These are phyloP conservation scores for Benincasa hispida DNA, from an alignment of 306 rosid species.

Conservation along the genomic window DNA sequence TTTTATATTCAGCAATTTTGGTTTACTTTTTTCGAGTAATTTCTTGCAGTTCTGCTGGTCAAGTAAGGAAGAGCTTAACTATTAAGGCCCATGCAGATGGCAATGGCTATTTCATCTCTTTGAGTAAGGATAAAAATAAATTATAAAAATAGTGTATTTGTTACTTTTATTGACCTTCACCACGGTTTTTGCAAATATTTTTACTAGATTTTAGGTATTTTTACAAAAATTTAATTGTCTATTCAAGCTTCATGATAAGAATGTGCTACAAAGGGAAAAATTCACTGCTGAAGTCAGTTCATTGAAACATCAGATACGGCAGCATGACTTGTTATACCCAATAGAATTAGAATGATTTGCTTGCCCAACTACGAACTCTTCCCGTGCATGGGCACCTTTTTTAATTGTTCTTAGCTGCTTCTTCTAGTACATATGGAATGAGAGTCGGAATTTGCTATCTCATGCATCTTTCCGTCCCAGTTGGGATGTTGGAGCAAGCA, in stretches of 20 bases:
- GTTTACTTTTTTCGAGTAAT: slow-evolving; percentile 11
- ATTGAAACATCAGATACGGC: no score
- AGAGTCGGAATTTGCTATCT: background rate
- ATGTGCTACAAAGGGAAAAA: no score
- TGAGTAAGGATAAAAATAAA: slow-evolving; percentile 43
- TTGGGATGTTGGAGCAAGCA: background rate
- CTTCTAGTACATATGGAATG: background rate
- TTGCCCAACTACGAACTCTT: no score
- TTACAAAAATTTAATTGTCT: background rate
- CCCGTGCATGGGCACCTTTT: no score
- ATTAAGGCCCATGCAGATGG: slow-evolving; percentile 56
- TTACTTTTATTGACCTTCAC: background rate
- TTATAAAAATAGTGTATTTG: background rate
- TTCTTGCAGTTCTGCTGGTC: slow-evolving; percentile 80
- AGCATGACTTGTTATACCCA: no score
- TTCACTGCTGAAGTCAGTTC: no score
- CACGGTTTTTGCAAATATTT: background rate
- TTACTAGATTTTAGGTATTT: background rate
- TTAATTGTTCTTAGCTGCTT: no score
- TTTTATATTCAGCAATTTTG: background rate
- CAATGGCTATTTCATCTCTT: slow-evolving; percentile 62
- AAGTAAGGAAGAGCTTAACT: slow-evolving; percentile 79
- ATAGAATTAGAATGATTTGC: no score
- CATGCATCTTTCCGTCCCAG: background rate
- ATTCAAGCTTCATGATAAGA: background rate